Evolutionary conservation across 169 alveolate species (phyloP), one percentile per base, ranked within the genome.

Genomic region (Eimeria necatrix): DNA sequence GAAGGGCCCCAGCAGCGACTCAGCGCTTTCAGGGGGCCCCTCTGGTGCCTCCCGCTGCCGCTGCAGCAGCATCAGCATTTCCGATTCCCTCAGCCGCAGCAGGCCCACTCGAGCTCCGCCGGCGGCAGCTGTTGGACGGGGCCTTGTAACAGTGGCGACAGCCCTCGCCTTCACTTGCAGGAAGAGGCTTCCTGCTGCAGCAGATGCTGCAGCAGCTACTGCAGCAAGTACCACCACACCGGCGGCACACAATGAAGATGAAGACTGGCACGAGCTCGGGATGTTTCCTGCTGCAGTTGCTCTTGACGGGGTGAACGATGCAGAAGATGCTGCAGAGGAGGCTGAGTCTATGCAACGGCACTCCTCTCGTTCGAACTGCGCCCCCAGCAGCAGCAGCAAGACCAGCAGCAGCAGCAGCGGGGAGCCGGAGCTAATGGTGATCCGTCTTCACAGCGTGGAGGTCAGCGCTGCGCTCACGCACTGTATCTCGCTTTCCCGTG

Each of bases 381-480:
- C 6, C 81, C 51, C 46, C 46, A 24, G 22, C 86, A 41, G 64
- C 86, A 46, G 86, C 86, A 76, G 86, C 56, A 5, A 20, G 41
- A 64, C 32, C 76, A 64, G 76, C 76, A 9, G 18, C 9, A 64
- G 76, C 61, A 46, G 86, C 86, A 16, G 18, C 61, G 56, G 60
- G 52, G 48, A 48, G 7, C 4, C 61, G 86, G 86, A n/a, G 60
- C n/a, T 76, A 22, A 6, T 12, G 56, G 86, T 32, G 86, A 20
- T 76, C 4, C 94, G 94, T 1, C 88, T 89, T 24, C 89, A 89
- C 74, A 59, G 94, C 61, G 76, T 89, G 10, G 88, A 53, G 51
- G 88, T 89, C 2, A 52, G 88, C 46, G 86, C 60, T 12, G 94
- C 94, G 4, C 88, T 89, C 22, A 14, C 87, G 26, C 94, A 89